These are phyloP conservation scores for Blastomyces parvus DNA, from an alignment of 2,329 filamentous ascomycete genomes.

Conservation along the genomic window DNA sequence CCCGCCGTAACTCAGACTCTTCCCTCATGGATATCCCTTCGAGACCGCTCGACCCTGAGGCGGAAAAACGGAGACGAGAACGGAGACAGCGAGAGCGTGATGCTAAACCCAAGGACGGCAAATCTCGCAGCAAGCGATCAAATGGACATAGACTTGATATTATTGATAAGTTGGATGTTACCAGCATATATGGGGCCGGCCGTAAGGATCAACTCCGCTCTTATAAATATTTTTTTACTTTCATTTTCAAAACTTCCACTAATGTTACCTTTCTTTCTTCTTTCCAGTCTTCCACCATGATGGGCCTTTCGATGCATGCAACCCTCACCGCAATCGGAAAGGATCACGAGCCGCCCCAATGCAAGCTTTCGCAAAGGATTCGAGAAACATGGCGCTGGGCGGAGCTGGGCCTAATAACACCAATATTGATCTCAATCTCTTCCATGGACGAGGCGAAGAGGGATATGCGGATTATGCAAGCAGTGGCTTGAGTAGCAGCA, in stretches of 20 bases:
- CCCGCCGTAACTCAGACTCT: constrained; percentile 54
- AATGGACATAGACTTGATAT: constrained; percentile 56
- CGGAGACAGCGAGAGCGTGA: constrained; percentile 43
- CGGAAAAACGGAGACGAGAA: constrained; percentile 42
- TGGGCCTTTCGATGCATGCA: constrained; percentile 92
- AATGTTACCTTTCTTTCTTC: constrained; percentile 1
- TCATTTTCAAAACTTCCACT: not conserved
- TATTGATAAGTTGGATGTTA: constrained; percentile 94
- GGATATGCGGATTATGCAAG: constrained; percentile 71
- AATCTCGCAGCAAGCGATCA: constrained; percentile 30
- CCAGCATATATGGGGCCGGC: constrained; percentile 87
- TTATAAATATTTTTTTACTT: not conserved
- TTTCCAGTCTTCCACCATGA: constrained; percentile 98
- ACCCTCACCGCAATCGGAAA: constrained; percentile 84
- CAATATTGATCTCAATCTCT: constrained; percentile 73
- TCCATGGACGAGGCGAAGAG: constrained; percentile 77
- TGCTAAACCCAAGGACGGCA: constrained; percentile 32
- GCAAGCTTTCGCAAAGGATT: constrained; percentile 90
- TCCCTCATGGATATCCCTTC: constrained; percentile 47
- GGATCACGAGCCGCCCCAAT: constrained; percentile 78
- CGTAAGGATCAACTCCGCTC: constrained; percentile 47
- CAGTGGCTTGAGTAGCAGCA: constrained; percentile 27
- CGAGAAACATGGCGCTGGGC: constrained; percentile 82
- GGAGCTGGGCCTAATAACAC: constrained; percentile 76
- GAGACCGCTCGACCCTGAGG: constrained; percentile 41